These are phyloP conservation scores for Apostasia shenzhenica DNA, from an alignment of 106 monocot genomes.

Conservation along the genomic window DNA sequence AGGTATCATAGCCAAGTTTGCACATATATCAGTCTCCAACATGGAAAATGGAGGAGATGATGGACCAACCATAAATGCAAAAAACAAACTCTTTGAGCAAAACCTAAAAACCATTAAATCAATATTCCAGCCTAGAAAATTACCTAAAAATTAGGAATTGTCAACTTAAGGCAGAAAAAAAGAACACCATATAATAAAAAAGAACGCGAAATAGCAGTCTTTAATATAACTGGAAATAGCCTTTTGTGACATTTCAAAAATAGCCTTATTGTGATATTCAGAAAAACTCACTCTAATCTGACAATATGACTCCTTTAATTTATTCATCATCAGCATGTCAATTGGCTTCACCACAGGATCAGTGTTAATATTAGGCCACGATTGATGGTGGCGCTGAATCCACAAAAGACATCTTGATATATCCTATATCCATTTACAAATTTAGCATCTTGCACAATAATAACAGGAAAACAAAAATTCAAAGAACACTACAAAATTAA, in stretches of 20 bases:
- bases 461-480: too few relatives aligned
- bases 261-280: background rate
- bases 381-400: slow-evolving; percentile 64
- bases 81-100: too few relatives aligned
- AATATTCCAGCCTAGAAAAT: background rate
- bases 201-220: too few relatives aligned
- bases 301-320: slow-evolving; percentile 80
- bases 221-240: too few relatives aligned
- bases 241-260: too few relatives aligned
- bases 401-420: slow-evolving; percentile 91
- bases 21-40: too few relatives aligned
- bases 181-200: too few relatives aligned
- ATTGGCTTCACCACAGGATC: slow-evolving; percentile 65
- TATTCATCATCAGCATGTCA: slow-evolving; percentile 90
- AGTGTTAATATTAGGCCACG: slow-evolving; percentile 75
- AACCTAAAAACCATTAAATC: background rate
- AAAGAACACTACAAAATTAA: too few relatives aligned
- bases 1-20: too few relatives aligned
- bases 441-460: background rate
- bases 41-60: too few relatives aligned
- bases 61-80: too few relatives aligned
- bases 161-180: too few relatives aligned
- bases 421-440: slow-evolving; percentile 42
- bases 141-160: background rate
- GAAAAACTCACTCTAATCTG: slow-evolving; percentile 63